These are phyloP conservation scores for sunflower (Helianthus annuus) DNA, from an alignment of 129 eudicot genomes.

Conservation along the genomic window HanXRQr2.0-SUNRISE NC_035440.2:77397031-77397530, in stretches of 20 bases:
- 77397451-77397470: not conserved
- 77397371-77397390: conserved; percentile 28
- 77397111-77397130: conserved; percentile 35
- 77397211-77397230: not conserved
- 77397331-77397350: conserved; percentile 33
- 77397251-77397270: not conserved
- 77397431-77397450: not conserved
- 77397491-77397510: too few relatives aligned
- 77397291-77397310: conserved; percentile 24
- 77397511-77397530: too few relatives aligned
- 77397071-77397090: too few relatives aligned
- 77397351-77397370: conserved; percentile 16
- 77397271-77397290: conserved; percentile 18
- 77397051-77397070: too few relatives aligned
- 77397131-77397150: conserved; percentile 10
- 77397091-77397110: conserved; percentile 11
- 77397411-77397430: not conserved
- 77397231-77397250: not conserved
- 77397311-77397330: conserved; percentile 11
- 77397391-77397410: not conserved
- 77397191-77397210: conserved; percentile 4
- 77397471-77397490: too few relatives aligned
- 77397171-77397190: conserved; percentile 1
- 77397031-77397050: too few relatives aligned
- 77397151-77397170: conserved; percentile 18